Evolutionary conservation across 345 rosid genomes (phyloP), one percentile per base, ranked within the genome.

Genomic region (Citrus sp.): DNA sequence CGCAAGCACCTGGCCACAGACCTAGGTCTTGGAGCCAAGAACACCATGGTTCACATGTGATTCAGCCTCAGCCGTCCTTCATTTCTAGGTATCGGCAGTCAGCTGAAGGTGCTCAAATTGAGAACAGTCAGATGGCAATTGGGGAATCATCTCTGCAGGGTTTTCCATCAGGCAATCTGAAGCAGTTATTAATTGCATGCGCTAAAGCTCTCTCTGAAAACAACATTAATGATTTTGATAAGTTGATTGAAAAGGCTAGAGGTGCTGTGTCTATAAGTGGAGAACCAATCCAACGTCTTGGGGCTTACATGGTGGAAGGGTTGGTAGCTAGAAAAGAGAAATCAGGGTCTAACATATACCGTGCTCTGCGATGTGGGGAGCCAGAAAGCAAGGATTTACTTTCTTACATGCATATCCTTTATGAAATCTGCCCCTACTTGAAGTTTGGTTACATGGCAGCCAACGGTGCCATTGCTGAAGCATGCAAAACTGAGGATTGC

Each of bases 391-490:
- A 84, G 81, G 95, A 90, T 72, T 83, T 87, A 81, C 90, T 90
- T 46, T 85, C 95, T 9, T 89, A 84, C 82, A 88, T 89, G 91
- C 91, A 83, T 46, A 67, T 88, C 78, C 77, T 90, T 49, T 92
- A 87, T 75, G 92, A 92, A 82, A 89, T 92, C 75, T 90, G 97
- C 82, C 94, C 97, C 6, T 90, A 90, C 80, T 70, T 92, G 81
- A 90, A 92, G 86, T 90, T 92, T 65, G 91, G 97, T 35, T 89
- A 87, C 90, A 87, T 92, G 94, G 97, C 92, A 54, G 97, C 92
- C 64, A 92, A 92, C 7, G 94, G 92, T 14, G 92, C 97, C 54
- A 92, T 90, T 70, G 93, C 93, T n/a, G 94, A 90, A 68, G 92
- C 94, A 27, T 92, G 93, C 88, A 87, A 84, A 82, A 80, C 83